A percentile compares a stretch with the other conserved stretches of the same genome.
Conservation (phyloP, 2,329 filamentous ascomycete genomes). For the Aspergillus aculeatus region DNA sequence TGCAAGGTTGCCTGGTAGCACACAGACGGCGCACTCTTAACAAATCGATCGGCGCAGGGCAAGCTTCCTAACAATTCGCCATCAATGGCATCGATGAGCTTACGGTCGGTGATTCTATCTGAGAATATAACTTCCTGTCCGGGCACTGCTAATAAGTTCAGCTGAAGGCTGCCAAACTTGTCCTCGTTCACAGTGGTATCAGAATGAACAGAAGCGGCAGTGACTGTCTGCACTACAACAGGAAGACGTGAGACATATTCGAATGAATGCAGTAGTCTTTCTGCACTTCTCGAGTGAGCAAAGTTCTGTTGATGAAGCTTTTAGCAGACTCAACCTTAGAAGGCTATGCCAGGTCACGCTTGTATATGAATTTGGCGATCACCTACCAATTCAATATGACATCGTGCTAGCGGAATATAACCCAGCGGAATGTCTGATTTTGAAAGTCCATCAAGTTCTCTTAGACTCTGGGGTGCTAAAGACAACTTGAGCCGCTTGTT, state of each 20-base stretch:
- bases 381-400: slow-evolving; percentile 33
- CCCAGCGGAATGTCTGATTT: slow-evolving; percentile 22
- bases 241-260: slow-evolving; percentile 16
- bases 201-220: neutral
- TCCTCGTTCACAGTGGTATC: neutral
- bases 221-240: slow-evolving; percentile 20
- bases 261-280: neutral
- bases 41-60: slow-evolving; percentile 27
- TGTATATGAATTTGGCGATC: neutral
- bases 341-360: neutral
- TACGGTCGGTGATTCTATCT: slow-evolving; percentile 16
- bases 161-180: slow-evolving; percentile 14
- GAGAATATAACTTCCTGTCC: slow-evolving; percentile 20
- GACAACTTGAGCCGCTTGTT: slow-evolving; percentile 36
- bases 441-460: slow-evolving; percentile 17
- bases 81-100: slow-evolving; percentile 20
- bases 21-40: slow-evolving; percentile 21
- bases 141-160: slow-evolving; percentile 23
- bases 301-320: slow-evolving; percentile 20
- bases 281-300: neutral
- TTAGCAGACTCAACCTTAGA: neutral
- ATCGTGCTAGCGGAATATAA: slow-evolving; percentile 35
- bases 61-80: slow-evolving; percentile 24
- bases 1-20: slow-evolving; percentile 35
- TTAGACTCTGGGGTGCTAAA: slow-evolving; percentile 19